Base-by-base conservation (phyloP, 106 monocot species). In the Narthecium ossifragum region DNA sequence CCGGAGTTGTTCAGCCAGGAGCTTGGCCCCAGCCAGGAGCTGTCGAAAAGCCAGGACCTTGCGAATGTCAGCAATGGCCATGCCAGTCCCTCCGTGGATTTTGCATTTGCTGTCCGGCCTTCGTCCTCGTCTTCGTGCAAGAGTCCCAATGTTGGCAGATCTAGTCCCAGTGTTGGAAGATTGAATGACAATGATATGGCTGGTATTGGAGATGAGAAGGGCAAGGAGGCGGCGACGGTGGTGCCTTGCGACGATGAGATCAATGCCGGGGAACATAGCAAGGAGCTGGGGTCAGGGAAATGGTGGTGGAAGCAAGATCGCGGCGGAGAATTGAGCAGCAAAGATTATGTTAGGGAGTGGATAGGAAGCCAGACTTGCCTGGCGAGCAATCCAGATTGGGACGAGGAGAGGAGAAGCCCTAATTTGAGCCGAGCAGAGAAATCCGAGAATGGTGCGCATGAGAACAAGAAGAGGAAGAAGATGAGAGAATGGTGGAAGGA, bases 261-360 rank as follows among this genome's bases (percentile, higher is more conserved):
- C 52, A 10, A 43, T 68, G 30, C 55, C 18, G 8, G 57, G 22
- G 53, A 48, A 55, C 24, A 49, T 9, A 15, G 33, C 29, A 39
- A 53, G 15, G 21, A 5, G 8, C 67, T 49, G 15, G 60, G 59
- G 80, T 63, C 70, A n/a, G 70, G 55, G n/a, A 78, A 79, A 30
- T 93, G 92, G 92, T 93, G 92, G 92, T 93, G 92, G 92, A 84
- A 82, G 73, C 92, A 88, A 60, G 80, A 92, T 8, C 76, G 33
- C 24, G 81, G 78, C 31, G 73, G 78, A 2, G 92, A 93, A 18
- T 43, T 85, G 49, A 54, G 58, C 23, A 76, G 88, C 30, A 82
- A 55, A 41, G 85, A 93, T 46, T 93, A 88, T 31, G 88, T 93
- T 12, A 59, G 70, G 0, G 92, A 93, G 51, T 92, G 92, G 92